Evolutionary conservation across 106 monocot genomes (phyloP), one percentile per base, ranked within the genome.

Genomic region (Dioscorea alata): DNA sequence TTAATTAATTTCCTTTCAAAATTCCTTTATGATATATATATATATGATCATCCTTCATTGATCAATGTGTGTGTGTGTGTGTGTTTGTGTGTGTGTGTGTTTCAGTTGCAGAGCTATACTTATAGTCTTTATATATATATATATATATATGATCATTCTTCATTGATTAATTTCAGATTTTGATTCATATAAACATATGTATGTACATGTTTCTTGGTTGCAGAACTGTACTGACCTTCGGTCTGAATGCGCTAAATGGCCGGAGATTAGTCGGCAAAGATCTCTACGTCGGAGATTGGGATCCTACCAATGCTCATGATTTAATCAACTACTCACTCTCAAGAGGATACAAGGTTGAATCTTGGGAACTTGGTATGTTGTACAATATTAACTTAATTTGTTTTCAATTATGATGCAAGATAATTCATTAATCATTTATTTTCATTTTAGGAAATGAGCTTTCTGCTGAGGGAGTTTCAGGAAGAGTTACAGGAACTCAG

Each of bases 341-440:
- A 1, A 70, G 65, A 23, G 72, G 75, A 22, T 84, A 79, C 42
- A 62, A 59, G 4, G 33, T 86, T 22, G 79, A 82, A 0, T 79
- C 82, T 8, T 86, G 82, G 82, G 86, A 86, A 53, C 58, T 81
- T 12, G 88, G 88, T 73, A 82, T 33, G 9, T 42, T 1, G 4
- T 28, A 6, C 17, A 48, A 16, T 21, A 10, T 63, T 13, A 20
- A 48, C 18, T 17, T 18, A 6, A 19, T 17, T 48, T 18, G 7
- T 20, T 31, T 20, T 19, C 14, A 19, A 6, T 1, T 14, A 4
- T 58, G n/a, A 65, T 19, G 28, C 28, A 28, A 28, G 1, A 28
- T 28, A 28, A 28, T 28, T 28, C 28, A 28, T 28, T 28, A 28
- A 3, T 28, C 1, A 2, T 12, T 18, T 66, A n/a, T 1, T 66